Conservation (phyloP, 345 rosid genomes). For the Eucalyptus decipiens region DNA sequence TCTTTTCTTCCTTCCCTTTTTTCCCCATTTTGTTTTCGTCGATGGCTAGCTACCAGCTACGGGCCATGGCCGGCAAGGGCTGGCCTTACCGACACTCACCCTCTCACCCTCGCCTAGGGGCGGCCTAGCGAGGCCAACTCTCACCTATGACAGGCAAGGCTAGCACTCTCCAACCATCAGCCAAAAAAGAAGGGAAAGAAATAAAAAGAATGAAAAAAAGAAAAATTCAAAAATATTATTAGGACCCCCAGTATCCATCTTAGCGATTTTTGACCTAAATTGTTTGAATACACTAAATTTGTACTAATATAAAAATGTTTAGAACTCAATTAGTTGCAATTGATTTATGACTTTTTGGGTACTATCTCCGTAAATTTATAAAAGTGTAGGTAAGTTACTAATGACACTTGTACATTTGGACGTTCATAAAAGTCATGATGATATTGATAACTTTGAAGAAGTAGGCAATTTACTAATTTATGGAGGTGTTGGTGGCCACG, state of each 20-base stretch:
- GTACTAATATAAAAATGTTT: not conserved
- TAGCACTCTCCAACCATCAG: not conserved
- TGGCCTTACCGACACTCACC: not conserved
- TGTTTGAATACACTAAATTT: not conserved
- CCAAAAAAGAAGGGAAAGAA: not conserved
- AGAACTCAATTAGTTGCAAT: rapidly evolving
- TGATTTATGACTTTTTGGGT: too few species aligned
- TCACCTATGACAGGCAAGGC: rapidly evolving
- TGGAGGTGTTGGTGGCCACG: not conserved
- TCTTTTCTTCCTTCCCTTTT: not conserved
- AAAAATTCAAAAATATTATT: too few species aligned
- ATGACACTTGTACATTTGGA: not conserved
- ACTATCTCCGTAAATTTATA: not conserved
- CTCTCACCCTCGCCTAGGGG: not conserved
- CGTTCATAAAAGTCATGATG: not conserved
- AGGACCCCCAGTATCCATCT: rapidly evolving
- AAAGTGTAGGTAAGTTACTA: not conserved
- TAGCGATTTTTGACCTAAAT: rapidly evolving
- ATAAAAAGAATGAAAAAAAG: too few species aligned
- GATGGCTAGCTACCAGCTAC: rapidly evolving
- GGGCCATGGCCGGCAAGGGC: not conserved
- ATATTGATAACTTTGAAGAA: not conserved
- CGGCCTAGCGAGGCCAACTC: not conserved
- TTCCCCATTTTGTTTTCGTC: rapidly evolving
- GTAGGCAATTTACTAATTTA: not conserved